Evolutionary conservation across 2,329 filamentous ascomycete genomes (phyloP), one percentile per base, ranked within the genome.

Genomic region (Phyllosticta citribraziliensis): DNA sequence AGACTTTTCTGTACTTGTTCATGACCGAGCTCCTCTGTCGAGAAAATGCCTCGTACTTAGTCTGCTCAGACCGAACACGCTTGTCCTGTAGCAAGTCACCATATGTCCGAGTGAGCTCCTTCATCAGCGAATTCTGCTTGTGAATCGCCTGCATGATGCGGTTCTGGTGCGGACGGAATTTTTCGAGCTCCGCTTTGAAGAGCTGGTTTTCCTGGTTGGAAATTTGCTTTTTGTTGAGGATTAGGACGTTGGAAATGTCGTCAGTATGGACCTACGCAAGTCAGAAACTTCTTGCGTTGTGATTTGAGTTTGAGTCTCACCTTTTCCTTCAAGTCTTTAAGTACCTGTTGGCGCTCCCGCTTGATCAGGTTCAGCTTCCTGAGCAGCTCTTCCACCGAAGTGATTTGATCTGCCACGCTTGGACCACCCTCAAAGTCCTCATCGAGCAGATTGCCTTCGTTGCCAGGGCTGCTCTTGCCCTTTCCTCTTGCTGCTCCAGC

Each of bases 251-350:
- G 5, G 92, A 97, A 65, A 99, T 99, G 69, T 99, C 95, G 70
- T 99, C 95, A 66, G 88, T 91, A 75, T 96, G 93, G 58, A 93
- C 88, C 93, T 97, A 65, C 14, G 55, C 20, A 51, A 33, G 62
- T 64, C 60, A 64, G 51, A 12, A 35, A 12, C 0, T 12, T n/a
- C 17, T 47, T n/a, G 40, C 3, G 1, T n/a, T 2, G 9, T 14
- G 27, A 47, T n/a, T 3, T 11, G 17, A 2, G 3, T 53, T 25
- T 11, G 60, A 9, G 5, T 64, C 80, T 68, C 74, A 95, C 94
- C 86, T 96, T 97, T 66, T 97, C 92, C 74, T 99, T 99, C 67
- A 99, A 79, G 74, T 99, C 94, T 73, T 97, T 97, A 65, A 99
- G 76, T 51, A 97, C 90, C 75, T 97, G 92, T 63, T 88, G 86